A percentile compares a stretch with the other conserved stretches of the same genome.
Conservation (phyloP, 345 rosid species). For the Eucalyptus regnans region DNA sequence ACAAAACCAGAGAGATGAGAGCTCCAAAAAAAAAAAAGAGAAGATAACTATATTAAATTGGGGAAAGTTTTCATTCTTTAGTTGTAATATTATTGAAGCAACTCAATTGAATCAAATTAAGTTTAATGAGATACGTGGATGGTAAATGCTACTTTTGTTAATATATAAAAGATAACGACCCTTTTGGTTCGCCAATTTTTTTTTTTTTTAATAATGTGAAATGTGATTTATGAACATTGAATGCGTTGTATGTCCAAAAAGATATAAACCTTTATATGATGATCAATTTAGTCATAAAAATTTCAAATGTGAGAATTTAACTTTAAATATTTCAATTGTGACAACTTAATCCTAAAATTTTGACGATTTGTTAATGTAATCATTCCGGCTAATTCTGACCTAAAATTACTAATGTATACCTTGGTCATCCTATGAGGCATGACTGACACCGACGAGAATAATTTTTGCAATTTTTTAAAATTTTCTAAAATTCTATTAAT, state of each 20-base stretch:
- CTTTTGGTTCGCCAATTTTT: neutral
- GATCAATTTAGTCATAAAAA: accelerated
- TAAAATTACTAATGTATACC: neutral
- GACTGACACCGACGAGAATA: accelerated
- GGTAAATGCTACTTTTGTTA: neutral
- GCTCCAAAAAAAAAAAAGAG: neutral
- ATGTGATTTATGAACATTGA: neutral
- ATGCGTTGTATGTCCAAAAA: neutral
- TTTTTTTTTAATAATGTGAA: neutral
- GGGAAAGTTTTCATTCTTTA: neutral
- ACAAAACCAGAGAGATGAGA: neutral
- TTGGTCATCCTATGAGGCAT: accelerated
- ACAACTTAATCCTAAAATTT: neutral
- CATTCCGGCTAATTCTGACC: accelerated
- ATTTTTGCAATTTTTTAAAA: neutral
- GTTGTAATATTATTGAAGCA: neutral
- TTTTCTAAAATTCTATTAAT: neutral
- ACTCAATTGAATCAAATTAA: neutral
- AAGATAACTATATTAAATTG: neutral
- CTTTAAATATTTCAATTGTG: neutral
- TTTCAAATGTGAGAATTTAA: neutral
- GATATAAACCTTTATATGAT: neutral
- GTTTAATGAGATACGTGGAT: neutral
- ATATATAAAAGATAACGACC: neutral
- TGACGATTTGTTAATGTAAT: neutral